Conservation (phyloP, 192 early-diverging fungal genomes). For the Rhizophagus prolifer region DNA sequence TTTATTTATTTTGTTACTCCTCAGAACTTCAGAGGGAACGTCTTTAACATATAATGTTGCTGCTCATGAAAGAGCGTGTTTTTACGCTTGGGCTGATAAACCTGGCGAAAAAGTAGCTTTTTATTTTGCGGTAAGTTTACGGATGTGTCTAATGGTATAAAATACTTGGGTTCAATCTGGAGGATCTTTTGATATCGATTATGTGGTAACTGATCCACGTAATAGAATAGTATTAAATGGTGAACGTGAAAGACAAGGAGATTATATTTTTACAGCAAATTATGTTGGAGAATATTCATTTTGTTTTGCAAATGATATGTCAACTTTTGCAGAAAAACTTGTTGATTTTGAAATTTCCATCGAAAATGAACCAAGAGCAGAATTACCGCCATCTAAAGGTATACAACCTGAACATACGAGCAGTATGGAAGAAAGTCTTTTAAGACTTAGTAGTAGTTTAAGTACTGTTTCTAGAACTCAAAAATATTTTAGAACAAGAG, state of each 20-base stretch:
- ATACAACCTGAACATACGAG: slow-evolving; percentile 44
- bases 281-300: slow-evolving; percentile 90
- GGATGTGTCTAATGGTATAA: background rate
- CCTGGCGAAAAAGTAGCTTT: slow-evolving; percentile 91
- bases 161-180: slow-evolving; percentile 79
- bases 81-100: slow-evolving; percentile 76
- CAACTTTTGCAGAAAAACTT: slow-evolving; percentile 91
- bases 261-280: slow-evolving; percentile 89
- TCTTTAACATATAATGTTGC: slow-evolving; percentile 83
- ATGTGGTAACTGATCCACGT: slow-evolving; percentile 77
- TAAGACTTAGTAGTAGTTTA: slow-evolving; percentile 64
- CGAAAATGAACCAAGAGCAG: slow-evolving; percentile 77
- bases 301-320: slow-evolving; percentile 96
- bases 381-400: slow-evolving; percentile 35
- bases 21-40: slow-evolving; percentile 41
- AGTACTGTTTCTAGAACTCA: slow-evolving; percentile 75
- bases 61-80: slow-evolving; percentile 90
- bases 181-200: slow-evolving; percentile 97
- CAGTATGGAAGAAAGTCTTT: slow-evolving; percentile 57
- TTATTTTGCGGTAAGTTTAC: slow-evolving; percentile 91
- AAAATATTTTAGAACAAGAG: slow-evolving; percentile 86
- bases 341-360: slow-evolving; percentile 95
- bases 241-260: slow-evolving; percentile 89
- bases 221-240: slow-evolving; percentile 67
- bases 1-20: slow-evolving; percentile 11